Evolutionary conservation across 2,329 filamentous ascomycete species (phyloP).

Genomic region (Colletotrichum gigasporum): DNA sequence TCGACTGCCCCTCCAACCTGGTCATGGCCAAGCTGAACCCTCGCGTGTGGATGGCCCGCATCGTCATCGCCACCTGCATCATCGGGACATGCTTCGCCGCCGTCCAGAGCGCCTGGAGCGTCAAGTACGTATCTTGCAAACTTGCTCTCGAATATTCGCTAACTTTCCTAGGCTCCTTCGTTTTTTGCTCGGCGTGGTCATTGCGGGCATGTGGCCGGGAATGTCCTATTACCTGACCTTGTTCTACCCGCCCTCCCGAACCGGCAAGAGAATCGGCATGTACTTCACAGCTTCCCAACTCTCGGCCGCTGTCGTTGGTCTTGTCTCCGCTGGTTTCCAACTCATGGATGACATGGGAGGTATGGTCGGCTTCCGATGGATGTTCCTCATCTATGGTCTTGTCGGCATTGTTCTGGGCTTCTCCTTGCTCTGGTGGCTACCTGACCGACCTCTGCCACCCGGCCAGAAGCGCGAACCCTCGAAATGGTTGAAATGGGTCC

Average conservation of each 20-base stretch:
- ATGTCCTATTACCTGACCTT: conserved; percentile 94
- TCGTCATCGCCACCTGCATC: conserved; percentile 86
- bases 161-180: conserved; percentile 69
- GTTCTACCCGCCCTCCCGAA: conserved; percentile 89
- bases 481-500: conserved; percentile 71
- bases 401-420: conserved; percentile 78
- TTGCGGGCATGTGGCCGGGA: conserved; percentile 94
- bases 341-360: conserved; percentile 84
- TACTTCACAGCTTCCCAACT: conserved; percentile 92
- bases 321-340: conserved; percentile 92
- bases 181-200: conserved; percentile 85
- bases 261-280: conserved; percentile 86
- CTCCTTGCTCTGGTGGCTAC: conserved; percentile 86
- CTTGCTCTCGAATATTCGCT: conserved; percentile 28
- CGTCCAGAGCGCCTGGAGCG: conserved; percentile 83
- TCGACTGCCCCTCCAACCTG: conserved; percentile 88
- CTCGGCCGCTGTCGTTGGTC: conserved; percentile 86
- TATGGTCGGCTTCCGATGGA: conserved; percentile 87
- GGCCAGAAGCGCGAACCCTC: conserved; percentile 65
- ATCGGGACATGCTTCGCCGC: conserved; percentile 87
- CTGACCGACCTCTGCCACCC: conserved; percentile 81
- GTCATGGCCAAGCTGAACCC: conserved; percentile 88
- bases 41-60: conserved; percentile 90
- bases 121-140: conserved; percentile 67
- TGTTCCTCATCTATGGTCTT: conserved; percentile 90